A percentile compares a stretch with the other conserved stretches of the same genome.
phyloP scores from a whole-genome alignment of 2,329 filamentous ascomycete species.

The Dactylella cylindrospora region DNA sequence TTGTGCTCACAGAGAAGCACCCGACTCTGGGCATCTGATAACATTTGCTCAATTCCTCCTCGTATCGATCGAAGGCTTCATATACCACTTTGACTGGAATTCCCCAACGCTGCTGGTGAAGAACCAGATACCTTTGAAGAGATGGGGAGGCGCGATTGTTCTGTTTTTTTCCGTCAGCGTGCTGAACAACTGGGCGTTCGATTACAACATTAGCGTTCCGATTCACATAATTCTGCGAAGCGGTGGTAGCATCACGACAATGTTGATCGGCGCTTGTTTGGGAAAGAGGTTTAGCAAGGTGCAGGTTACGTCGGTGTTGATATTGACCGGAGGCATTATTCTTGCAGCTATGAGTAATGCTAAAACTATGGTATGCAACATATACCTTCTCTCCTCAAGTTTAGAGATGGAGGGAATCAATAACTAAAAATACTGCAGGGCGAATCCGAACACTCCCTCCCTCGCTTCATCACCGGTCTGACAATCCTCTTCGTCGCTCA shows the following conservation, averaged over 20 bases:
- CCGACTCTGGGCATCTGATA: conserved; percentile 78
- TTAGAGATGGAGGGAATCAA: conserved; percentile 7
- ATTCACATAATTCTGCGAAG: conserved; percentile 95
- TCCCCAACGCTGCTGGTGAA: conserved; percentile 69
- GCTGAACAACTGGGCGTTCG: conserved; percentile 96
- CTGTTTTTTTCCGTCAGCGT: conserved; percentile 94
- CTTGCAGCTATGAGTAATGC: conserved; percentile 88
- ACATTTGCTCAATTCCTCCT: conserved; percentile 89
- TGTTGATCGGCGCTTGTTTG: conserved; percentile 82
- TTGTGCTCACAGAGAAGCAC: conserved; percentile 65
- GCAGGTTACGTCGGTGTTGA: conserved; percentile 76
- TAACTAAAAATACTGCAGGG: conserved; percentile 33
- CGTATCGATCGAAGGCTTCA: conserved; percentile 74
- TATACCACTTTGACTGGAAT: conserved; percentile 70
- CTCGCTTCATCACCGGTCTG: conserved; percentile 69
- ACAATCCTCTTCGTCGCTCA: conserved; percentile 83
- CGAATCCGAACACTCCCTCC: conserved; percentile 50
- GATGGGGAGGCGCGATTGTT: conserved; percentile 84
- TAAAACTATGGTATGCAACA: conserved; percentile 68
- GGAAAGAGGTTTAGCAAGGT: conserved; percentile 76
- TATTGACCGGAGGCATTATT: conserved; percentile 84
- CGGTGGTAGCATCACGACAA: conserved; percentile 92
- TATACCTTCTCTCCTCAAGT: neutral
- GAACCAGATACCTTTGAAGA: conserved; percentile 76
- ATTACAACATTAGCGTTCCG: conserved; percentile 92